phyloP scores from a whole-genome alignment of 106 monocot genomes.

The Dioscorea dumetorum region DNA sequence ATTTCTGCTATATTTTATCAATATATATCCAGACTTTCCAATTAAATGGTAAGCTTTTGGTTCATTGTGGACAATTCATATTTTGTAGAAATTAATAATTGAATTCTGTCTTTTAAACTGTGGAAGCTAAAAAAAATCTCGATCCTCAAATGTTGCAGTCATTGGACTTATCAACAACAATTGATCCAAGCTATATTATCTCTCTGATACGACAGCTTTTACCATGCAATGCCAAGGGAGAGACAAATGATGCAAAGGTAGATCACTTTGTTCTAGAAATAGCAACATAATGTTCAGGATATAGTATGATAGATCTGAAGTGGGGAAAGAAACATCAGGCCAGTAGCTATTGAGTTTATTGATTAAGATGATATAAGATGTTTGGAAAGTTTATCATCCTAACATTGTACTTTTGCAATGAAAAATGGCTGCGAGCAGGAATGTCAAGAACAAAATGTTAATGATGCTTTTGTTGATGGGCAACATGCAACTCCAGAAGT shows the following conservation, averaged over 20 bases:
- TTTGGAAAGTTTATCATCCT: not conserved
- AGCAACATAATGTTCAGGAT: not conserved
- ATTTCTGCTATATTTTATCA: too few species aligned
- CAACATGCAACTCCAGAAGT: slow-evolving; percentile 4
- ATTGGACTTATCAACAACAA: slow-evolving; percentile 51
- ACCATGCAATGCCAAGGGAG: slow-evolving; percentile 28
- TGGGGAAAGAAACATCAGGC: not conserved
- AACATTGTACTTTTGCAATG: slow-evolving; percentile 1
- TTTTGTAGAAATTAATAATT: too few species aligned
- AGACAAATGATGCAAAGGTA: slow-evolving; percentile 11
- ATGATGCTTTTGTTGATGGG: slow-evolving; percentile 10
- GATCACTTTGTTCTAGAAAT: slow-evolving; percentile 4
- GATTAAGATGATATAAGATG: not conserved
- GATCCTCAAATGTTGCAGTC: slow-evolving; percentile 23
- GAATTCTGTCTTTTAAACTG: too few species aligned
- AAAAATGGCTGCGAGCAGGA: slow-evolving; percentile 11
- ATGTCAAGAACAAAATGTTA: slow-evolving; percentile 10
- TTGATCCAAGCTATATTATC: slow-evolving; percentile 95
- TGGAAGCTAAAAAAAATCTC: too few species aligned
- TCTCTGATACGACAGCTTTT: slow-evolving; percentile 79
- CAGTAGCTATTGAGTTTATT: slow-evolving; percentile 4
- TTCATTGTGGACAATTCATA: too few species aligned
- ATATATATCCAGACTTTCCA: too few species aligned
- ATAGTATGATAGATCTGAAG: slow-evolving; percentile 3
- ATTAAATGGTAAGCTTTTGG: too few species aligned